A percentile compares a stretch with the other conserved stretches of the same genome.
These are phyloP conservation scores for Isatis tinctoria DNA, from an alignment of 345 rosid genomes.

Conservation along the genomic window DNA sequence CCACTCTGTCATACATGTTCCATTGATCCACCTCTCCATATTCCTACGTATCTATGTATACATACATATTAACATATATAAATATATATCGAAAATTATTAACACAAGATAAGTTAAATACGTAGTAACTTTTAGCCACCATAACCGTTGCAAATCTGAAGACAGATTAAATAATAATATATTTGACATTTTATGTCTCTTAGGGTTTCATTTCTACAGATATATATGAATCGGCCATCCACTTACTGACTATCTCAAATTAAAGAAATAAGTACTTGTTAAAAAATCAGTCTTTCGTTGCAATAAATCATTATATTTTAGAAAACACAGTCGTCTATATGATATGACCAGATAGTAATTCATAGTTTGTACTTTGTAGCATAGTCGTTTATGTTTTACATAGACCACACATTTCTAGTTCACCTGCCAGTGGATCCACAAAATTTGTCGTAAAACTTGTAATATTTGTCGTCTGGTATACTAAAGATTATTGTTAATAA, in stretches of 20 bases:
- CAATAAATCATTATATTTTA: not conserved
- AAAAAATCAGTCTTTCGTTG: too few species aligned
- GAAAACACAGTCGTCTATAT: not conserved
- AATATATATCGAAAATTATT: not conserved
- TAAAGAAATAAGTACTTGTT: too few species aligned
- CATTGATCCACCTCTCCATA: conserved; percentile 15
- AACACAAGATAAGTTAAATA: not conserved
- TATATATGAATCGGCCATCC: too few species aligned
- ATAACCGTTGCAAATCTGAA: not conserved
- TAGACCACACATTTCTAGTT: not conserved
- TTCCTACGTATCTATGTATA: conserved; percentile 6
- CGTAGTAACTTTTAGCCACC: not conserved
- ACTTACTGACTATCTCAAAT: too few species aligned
- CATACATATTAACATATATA: not conserved
- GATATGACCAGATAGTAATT: not conserved
- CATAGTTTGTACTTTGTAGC: not conserved
- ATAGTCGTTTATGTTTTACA: not conserved
- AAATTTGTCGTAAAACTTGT: too few species aligned
- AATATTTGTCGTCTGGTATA: not conserved
- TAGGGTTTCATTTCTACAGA: not conserved
- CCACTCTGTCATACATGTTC: conserved; percentile 30
- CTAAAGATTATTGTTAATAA: not conserved
- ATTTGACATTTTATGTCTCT: not conserved
- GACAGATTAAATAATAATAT: too few species aligned
- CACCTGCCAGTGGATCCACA: not conserved